Evolutionary conservation across 2,329 filamentous ascomycete species (phyloP), one percentile per base, ranked within the genome.

Genomic region (Colletotrichum sp.): DNA sequence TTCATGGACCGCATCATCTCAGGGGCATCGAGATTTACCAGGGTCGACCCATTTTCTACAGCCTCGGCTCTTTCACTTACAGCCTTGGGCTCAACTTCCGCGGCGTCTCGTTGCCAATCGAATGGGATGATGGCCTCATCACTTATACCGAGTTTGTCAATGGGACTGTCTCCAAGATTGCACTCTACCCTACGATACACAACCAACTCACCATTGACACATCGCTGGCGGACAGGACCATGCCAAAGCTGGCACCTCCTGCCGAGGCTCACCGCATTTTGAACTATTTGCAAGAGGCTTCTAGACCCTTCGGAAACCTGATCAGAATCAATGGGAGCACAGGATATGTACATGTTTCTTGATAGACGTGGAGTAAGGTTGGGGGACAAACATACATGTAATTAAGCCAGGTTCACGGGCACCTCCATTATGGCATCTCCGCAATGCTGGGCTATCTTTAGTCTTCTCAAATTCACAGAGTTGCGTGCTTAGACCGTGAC

Each of bases 401-500:
- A 29, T 5, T 29, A 6, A 29, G 29, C 29, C 29, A 29, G 29
- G 29, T 29, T 8, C 6, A 8, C 29, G 29, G 29, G 29, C 29
- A 29, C 29, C 29, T 29, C 29, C 29, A 8, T 29, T 29, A 29
- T 29, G 29, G 29, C 29, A 29, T 29, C 29, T 29, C 29, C 29
- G 0, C 18, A n/a, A 0, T 43, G 0, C 18, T 43, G 0, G 18
- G 38, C 2, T 3, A 8, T n/a, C 18, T 43, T 2, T 3, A 43
- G 3, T n/a, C 1, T 5, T n/a, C 8, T 18, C 16, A 3, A 43
- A 0, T 43, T 43, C 18, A n/a, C 1, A 2, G 5, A 8, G 16
- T 38, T 43, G 5, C 5, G 11, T 43, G 5, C 38, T 43, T 43
- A 0, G 16, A 16, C 8, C 9, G 1, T 38, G 16, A 18, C 16